Evolutionary conservation across 768 basidiomycete genomes (phyloP), one percentile per base, ranked within the genome.

Genomic region (Phlegmacium glaucopus): DNA sequence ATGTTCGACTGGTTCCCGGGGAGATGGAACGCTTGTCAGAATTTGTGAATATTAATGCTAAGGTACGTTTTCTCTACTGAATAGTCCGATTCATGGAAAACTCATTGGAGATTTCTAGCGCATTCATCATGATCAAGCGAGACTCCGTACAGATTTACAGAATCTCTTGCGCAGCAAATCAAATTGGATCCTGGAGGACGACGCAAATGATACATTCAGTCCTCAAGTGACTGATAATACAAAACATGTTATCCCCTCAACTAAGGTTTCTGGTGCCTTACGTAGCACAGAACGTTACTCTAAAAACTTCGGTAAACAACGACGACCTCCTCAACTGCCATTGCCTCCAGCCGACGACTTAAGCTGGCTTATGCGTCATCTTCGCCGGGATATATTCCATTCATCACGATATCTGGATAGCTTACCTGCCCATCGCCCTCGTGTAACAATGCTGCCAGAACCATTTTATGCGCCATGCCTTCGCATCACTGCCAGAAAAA

Each of bases 11-110:
- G 10, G 45, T 53, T 18, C 52, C 54, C 1, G 50, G 53, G 1
- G 64, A 66, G 43, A 22, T 69, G 12, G 53, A 62, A 12, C 60
- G 66, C 16, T 45, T 66, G 41, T 54, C 45, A 35, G 22, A 39
- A 6, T 28, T 60, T 25, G 49, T 57, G 22, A 35, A 47, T 28
- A 40, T 49, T 10, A 34, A 34, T 34, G 32, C 32, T 10, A 34
- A 34, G 32, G 32, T 34, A n/a, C 3, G 32, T 34, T n/a, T 11
- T 11, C 2, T n/a, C 6, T n/a, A 10, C 10, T 34, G 32, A 6
- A 6, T 10, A 34, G 6, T 3, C n/a, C n/a, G 4, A 34, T 3
- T n/a, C 6, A 34, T 34, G 32, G 11, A 11, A 34, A 3, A 10
- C 11, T 34, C 11, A 34, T 34, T 6, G 32, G 32, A 22, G 22